Evolutionary conservation across 306 rosid species (phyloP).

Genomic region (Vicia faba): DNA sequence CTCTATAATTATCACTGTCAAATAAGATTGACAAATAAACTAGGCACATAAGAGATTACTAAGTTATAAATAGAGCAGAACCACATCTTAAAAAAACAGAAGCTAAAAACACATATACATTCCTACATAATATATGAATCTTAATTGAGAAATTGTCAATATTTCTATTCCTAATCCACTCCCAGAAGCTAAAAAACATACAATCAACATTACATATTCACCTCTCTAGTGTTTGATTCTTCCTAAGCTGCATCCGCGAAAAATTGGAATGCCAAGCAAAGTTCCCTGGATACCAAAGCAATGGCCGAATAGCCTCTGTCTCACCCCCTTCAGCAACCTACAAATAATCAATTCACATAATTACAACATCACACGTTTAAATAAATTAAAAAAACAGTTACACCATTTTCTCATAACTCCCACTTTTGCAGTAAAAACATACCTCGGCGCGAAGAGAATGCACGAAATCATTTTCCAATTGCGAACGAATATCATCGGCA

Average conservation of each 20-base stretch:
- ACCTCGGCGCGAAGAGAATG: conserved; percentile 81
- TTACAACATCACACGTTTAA: background rate
- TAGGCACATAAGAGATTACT: background rate
- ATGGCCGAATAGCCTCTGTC: conserved; percentile 77
- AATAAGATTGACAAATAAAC: background rate
- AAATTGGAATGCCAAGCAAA: conserved; percentile 98
- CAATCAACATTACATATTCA: conserved; percentile 38
- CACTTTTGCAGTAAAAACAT: too few relatives aligned
- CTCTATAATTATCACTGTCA: background rate
- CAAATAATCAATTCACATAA: conserved; percentile 22
- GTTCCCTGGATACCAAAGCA: conserved; percentile 90
- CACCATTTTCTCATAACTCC: background rate
- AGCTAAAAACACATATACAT: background rate
- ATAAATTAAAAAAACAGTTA: background rate
- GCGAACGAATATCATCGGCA: conserved; percentile 66
- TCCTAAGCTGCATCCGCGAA: conserved; percentile 96
- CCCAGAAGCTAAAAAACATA: background rate
- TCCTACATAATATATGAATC: background rate
- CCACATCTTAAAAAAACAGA: background rate
- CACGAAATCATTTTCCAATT: conserved; percentile 78
- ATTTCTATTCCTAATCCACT: too few relatives aligned
- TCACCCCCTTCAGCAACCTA: conserved; percentile 75
- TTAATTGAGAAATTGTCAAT: background rate
- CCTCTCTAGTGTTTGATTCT: conserved; percentile 94
- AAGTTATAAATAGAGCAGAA: background rate